A percentile compares a stretch with the other conserved stretches of the same genome.
These are phyloP conservation scores for Hanseniaspora lachancei DNA, from an alignment of 805 yeast species.

Conservation along the genomic window DNA sequence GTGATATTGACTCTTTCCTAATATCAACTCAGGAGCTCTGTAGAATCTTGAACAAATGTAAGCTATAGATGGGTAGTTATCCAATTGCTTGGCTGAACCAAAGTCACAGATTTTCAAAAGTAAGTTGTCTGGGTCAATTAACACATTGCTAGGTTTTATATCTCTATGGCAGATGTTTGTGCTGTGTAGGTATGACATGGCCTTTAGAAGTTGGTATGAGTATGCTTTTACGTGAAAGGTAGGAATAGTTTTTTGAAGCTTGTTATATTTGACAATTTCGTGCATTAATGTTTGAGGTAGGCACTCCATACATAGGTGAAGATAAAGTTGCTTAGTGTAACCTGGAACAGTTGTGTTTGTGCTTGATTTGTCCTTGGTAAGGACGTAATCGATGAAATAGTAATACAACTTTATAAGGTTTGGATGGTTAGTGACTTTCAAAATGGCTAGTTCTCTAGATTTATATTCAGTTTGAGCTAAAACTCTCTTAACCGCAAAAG, in stretches of 20 bases:
- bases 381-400: constrained; percentile 51
- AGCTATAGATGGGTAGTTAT: constrained; percentile 78
- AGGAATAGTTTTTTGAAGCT: constrained; percentile 48
- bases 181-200: constrained; percentile 70
- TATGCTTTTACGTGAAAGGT: constrained; percentile 64
- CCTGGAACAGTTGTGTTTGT: not conserved
- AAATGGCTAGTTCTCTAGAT: constrained; percentile 64
- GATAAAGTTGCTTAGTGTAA: constrained; percentile 34
- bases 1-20: constrained; percentile 78
- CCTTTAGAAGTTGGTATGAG: constrained; percentile 68
- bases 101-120: constrained; percentile 68
- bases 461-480: constrained; percentile 83
- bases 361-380: constrained; percentile 6
- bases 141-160: constrained; percentile 69
- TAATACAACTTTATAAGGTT: constrained; percentile 58
- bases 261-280: constrained; percentile 59
- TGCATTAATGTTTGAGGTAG: constrained; percentile 66
- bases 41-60: constrained; percentile 93
- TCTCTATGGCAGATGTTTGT: constrained; percentile 74
- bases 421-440: constrained; percentile 66
- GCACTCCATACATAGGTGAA: constrained; percentile 77
- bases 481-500: constrained; percentile 71
- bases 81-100: constrained; percentile 72
- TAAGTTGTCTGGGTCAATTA: constrained; percentile 59
- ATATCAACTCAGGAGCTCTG: constrained; percentile 89